phyloP scores from a whole-genome alignment of 2,329 filamentous ascomycete species.

The Fusarium algeriense region DNA sequence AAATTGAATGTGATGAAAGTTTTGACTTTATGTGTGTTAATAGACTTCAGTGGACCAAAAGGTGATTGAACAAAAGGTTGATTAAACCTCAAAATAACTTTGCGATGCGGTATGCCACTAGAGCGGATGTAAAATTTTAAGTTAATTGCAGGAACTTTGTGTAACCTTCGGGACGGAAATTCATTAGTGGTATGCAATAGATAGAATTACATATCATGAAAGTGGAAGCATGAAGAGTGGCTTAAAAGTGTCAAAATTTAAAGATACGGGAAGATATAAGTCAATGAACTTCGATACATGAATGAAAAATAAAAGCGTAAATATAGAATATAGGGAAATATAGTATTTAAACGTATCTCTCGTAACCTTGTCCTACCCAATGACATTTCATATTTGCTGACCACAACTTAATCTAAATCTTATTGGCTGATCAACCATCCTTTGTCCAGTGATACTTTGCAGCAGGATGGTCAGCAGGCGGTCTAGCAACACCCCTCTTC shows the following conservation, averaged over 20 bases:
- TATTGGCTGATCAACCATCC: slow-evolving; percentile 33
- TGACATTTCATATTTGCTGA: neutral
- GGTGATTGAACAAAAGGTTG: neutral
- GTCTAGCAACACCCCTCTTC: slow-evolving; percentile 50
- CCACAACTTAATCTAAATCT: neutral
- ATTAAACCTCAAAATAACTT: no score
- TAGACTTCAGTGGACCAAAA: no score
- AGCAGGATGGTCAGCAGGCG: slow-evolving; percentile 55
- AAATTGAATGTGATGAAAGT: no score
- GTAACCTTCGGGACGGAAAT: rapidly evolving
- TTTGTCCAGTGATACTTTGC: slow-evolving; percentile 56
- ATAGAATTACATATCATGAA: no score
- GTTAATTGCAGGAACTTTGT: rapidly evolving
- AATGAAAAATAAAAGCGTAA: neutral
- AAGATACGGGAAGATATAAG: neutral
- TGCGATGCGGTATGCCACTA: rapidly evolving
- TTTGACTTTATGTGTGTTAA: no score
- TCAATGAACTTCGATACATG: neutral
- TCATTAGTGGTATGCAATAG: no score
- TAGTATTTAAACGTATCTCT: neutral
- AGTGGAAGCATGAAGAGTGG: neutral
- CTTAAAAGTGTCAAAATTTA: neutral
- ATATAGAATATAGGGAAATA: no score
- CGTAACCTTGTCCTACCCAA: neutral
- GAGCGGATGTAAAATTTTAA: rapidly evolving